Base-by-base conservation (phyloP, 345 rosid genomes). In the Psidium guajava region DNA sequence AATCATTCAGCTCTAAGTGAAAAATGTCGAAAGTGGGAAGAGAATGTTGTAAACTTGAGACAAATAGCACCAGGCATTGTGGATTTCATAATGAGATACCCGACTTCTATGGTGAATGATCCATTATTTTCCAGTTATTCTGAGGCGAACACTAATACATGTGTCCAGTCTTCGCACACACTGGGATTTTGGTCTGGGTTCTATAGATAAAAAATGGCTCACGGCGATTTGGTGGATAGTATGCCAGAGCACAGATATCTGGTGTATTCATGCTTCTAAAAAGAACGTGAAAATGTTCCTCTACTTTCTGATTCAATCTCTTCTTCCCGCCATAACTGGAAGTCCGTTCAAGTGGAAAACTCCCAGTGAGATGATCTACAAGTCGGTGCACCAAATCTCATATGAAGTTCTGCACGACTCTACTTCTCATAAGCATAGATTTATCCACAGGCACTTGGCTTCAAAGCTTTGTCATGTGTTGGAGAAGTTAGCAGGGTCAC, bases 381-480 rank as follows among this genome's bases (percentile, higher is more conserved):
- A 91, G 73, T 85, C 89, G 22, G 82, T 92, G 84, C 90, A 85
- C 85, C 92, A 92, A 83, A 93, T 93, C 87, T 93, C 98, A 61
- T 83, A 87, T 73, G 93, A 89, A 89, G 93, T 97, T 90, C 91
- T 96, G 55, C 86, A 82, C 44, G 93, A 96, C 88, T 90, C 96
- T 54, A 86, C 82, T 85, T 86, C 95, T 36, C 93, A 94, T 86
- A 98, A 95, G 84, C 92, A 94, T 83, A 92, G 91, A 88, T 93
- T 96, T 93, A 96, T 96, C 87, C 86, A 93, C 95, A 97, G 98
- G 93, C 91, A 92, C 89, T 87, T 97, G 89, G 93, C 96, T 64
- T 89, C 93, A 47, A 91, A 90, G 82, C 91, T 93, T 87, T 93
- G 94, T 84, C 88, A 75, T 74, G 64, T 92, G 69, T 86, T 97